A percentile compares a stretch with the other conserved stretches of the same genome.
These are phyloP conservation scores for Firmiana major DNA, from an alignment of 345 rosid genomes.

Conservation along the genomic window DNA sequence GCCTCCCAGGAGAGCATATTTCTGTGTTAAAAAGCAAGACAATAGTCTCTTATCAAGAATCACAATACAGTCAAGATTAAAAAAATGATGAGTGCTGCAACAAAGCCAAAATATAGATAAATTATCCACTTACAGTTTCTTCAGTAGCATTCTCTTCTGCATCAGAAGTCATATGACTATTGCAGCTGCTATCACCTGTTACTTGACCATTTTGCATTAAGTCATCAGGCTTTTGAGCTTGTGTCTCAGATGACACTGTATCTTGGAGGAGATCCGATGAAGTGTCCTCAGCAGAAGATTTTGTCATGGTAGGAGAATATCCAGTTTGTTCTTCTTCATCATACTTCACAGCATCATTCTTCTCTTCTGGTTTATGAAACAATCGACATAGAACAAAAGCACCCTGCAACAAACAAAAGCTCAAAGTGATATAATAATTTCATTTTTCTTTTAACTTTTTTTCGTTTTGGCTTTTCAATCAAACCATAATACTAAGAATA, in stretches of 20 bases:
- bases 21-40: slow-evolving; percentile 29
- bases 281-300: slow-evolving; percentile 59
- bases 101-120: not conserved
- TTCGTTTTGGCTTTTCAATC: not conserved
- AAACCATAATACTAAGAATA: not conserved
- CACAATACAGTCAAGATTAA: not conserved
- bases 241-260: slow-evolving; percentile 28
- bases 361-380: slow-evolving; percentile 69
- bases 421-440: not conserved
- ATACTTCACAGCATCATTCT: slow-evolving; percentile 31
- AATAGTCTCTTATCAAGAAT: not conserved
- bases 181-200: slow-evolving; percentile 35
- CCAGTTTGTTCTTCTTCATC: slow-evolving; percentile 49
- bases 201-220: slow-evolving; percentile 26
- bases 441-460: not conserved
- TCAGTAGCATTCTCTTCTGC: slow-evolving; percentile 45
- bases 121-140: slow-evolving; percentile 13
- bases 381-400: slow-evolving; percentile 80
- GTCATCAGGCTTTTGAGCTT: slow-evolving; percentile 21
- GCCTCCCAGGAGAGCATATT: slow-evolving; percentile 28
- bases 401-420: slow-evolving; percentile 32
- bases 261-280: slow-evolving; percentile 68
- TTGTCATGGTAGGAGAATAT: slow-evolving; percentile 46
- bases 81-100: not conserved
- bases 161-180: slow-evolving; percentile 49